These are phyloP conservation scores for Salvia miltiorrhiza DNA, from an alignment of 257 asterid genomes.

Conservation along the genomic window DNA sequence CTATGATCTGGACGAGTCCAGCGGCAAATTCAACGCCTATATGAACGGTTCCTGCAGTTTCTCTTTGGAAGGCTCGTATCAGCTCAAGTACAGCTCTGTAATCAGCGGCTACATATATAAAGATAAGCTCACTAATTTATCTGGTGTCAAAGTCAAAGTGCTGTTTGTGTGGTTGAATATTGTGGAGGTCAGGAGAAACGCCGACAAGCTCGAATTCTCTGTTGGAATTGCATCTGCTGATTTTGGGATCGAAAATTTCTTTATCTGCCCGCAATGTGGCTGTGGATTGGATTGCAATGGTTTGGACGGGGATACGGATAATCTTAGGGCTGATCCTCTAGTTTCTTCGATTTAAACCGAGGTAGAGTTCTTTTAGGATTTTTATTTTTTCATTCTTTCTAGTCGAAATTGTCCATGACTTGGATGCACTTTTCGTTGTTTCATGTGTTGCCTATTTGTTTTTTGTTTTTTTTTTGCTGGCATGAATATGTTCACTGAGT, in stretches of 20 bases:
- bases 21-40: conserved; percentile 62
- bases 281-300: conserved; percentile 70
- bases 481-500: not conserved
- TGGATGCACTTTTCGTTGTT: no score
- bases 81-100: conserved; percentile 51
- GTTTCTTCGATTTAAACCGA: conserved; percentile 22
- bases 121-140: conserved; percentile 42
- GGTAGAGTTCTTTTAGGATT: not conserved
- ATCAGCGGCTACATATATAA: conserved; percentile 58
- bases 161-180: conserved; percentile 70
- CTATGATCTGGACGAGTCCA: conserved; percentile 53
- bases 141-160: conserved; percentile 68
- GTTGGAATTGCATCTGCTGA: conserved; percentile 81
- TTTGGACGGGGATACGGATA: conserved; percentile 1
- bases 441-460: not conserved
- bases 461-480: no score
- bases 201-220: conserved; percentile 58
- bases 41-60: conserved; percentile 67
- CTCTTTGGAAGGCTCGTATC: conserved; percentile 70
- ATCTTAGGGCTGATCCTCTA: not conserved
- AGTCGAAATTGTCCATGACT: no score
- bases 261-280: conserved; percentile 68
- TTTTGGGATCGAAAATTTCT: conserved; percentile 52
- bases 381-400: no score
- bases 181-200: conserved; percentile 56